Evolutionary conservation across 1,284 basidiomycete species (phyloP), one percentile per base, ranked within the genome.

Genomic region (Schizophyllum amplum): DNA sequence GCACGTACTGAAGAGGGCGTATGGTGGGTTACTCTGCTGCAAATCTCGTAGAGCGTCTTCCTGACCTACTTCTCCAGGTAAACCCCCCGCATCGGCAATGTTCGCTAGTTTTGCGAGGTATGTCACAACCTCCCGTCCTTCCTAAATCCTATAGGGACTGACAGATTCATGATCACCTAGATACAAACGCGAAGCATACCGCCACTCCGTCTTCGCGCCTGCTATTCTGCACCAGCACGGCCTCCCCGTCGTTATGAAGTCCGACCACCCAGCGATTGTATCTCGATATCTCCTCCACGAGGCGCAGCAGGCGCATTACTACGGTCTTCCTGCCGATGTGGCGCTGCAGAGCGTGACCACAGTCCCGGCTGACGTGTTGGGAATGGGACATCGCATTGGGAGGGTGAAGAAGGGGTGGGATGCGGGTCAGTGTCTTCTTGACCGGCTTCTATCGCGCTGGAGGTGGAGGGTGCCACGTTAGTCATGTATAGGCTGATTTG

Each of bases 161-260:
- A 33, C 13, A 6, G 27, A 33, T 33, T 25, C 22, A 17, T 47
- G 1, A 5, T 47, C 48, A 42, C 1, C 66, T 23, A 79, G 89
- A 55, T 92, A 92, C 70, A 94, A 94, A 70, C 82, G 87, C 11
- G 92, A 94, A 66, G 81, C 90, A 1, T 94, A 88, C 71, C 78
- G 90, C 25, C 90, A 87, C 1, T 87, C 88, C 4, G 90, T 93
- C 63, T 96, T 88, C 68, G 90, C 92, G 0, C 80, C 90, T 20
- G 81, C 83, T 51, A 84, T 96, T 52, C 75, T 96, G 22, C 75
- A 85, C 0, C 85, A 93, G 49, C 78, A 84, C 54, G 87, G 85
- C 1, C 71, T 94, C 22, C 74, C 78, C 25, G 87, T 96, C 2
- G 80, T 86, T n/a, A 86, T 91, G 83, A 91, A 91, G 81, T 42